Evolutionary conservation across 148 eudicot genomes (phyloP).

Genomic region (Fagopyrum homotropicum): DNA sequence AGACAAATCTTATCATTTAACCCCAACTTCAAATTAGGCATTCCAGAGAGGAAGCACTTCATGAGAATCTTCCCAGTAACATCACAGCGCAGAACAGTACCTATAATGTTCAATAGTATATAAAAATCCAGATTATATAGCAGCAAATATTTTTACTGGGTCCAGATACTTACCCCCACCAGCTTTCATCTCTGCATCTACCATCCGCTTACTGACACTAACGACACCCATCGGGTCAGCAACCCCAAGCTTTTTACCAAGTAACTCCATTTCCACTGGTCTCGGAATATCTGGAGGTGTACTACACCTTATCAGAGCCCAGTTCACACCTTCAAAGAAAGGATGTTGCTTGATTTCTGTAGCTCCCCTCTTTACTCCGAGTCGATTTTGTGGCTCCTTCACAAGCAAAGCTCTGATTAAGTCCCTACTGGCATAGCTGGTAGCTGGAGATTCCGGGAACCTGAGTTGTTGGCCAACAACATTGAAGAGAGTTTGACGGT

Average conservation of each 20-base stretch:
- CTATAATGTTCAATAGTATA: too few species aligned
- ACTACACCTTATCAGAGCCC: slow-evolving; percentile 84
- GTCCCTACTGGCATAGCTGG: slow-evolving; percentile 63
- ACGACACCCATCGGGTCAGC: slow-evolving; percentile 32
- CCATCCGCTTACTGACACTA: slow-evolving; percentile 38
- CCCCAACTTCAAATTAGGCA: too few species aligned
- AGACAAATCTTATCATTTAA: too few species aligned
- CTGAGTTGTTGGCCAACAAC: slow-evolving; percentile 74
- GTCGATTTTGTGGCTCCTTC: slow-evolving; percentile 73
- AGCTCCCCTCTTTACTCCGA: slow-evolving; percentile 76
- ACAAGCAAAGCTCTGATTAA: slow-evolving; percentile 59
- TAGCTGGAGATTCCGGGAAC: slow-evolving; percentile 65
- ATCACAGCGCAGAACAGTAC: too few species aligned
- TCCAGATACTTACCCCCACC: slow-evolving; percentile 62
- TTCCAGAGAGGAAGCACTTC: too few species aligned
- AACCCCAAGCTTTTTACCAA: slow-evolving; percentile 29
- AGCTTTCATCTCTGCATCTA: slow-evolving; percentile 38
- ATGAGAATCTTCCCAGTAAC: too few species aligned
- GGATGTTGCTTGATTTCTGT: slow-evolving; percentile 91
- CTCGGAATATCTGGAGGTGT: slow-evolving; percentile 79
- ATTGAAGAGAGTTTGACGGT: slow-evolving; percentile 77
- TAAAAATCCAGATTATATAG: too few species aligned
- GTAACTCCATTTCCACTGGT: slow-evolving; percentile 44
- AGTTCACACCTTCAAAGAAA: slow-evolving; percentile 78
- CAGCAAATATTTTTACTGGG: too few species aligned